Evolutionary conservation across 1,284 basidiomycete genomes (phyloP).

Genomic region (Ceratobasidium sp.): DNA sequence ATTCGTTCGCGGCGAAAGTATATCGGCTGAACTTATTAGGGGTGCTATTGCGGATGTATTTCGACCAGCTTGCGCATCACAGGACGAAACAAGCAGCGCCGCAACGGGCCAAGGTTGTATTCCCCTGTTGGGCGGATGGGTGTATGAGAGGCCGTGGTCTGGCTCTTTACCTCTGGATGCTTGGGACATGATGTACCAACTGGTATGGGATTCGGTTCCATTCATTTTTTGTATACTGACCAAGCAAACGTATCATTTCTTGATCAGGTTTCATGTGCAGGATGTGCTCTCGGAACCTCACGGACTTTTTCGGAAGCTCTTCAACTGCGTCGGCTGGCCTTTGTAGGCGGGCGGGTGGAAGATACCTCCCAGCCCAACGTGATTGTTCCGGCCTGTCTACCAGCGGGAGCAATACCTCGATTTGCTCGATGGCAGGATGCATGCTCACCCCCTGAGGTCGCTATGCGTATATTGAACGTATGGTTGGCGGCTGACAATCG

Average conservation of each 20-base stretch:
- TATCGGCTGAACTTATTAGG: constrained; percentile 41
- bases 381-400: constrained; percentile 27
- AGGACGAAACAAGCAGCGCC: background rate
- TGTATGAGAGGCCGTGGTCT: constrained; percentile 32
- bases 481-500: constrained; percentile 43
- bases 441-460: constrained; percentile 39
- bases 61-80: background rate
- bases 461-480: constrained; percentile 43
- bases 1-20: constrained; percentile 37
- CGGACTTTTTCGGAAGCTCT: constrained; percentile 35
- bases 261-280: constrained; percentile 28
- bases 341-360: constrained; percentile 27
- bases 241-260: background rate
- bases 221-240: no score
- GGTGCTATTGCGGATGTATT: constrained; percentile 39
- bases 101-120: constrained; percentile 2
- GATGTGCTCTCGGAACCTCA: constrained; percentile 41
- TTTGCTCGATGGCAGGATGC: constrained; percentile 42
- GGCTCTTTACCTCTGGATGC: constrained; percentile 14
- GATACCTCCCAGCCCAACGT: constrained; percentile 18
- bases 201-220: no score
- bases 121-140: constrained; percentile 34
- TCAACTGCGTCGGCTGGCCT: constrained; percentile 27
- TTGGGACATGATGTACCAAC: constrained; percentile 40
- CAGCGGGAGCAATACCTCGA: constrained; percentile 31